Conservation (phyloP, 2,329 filamentous ascomycete genomes). For the Colletotrichum lentis region DNA sequence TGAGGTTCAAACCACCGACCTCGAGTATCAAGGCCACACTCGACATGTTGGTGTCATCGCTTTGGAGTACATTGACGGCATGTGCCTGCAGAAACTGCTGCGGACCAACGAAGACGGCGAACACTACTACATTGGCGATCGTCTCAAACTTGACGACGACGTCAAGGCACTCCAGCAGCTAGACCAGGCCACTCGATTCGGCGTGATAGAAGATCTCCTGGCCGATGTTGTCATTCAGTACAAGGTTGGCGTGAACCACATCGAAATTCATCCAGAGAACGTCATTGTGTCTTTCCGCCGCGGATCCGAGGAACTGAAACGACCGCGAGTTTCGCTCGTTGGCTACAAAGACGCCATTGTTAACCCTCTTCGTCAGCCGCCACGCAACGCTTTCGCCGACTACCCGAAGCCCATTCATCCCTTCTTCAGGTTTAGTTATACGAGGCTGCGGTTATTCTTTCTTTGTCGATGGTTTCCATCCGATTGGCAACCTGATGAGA, state of each 20-base stretch:
- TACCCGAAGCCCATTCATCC: background rate
- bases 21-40: background rate
- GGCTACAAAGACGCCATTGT: conserved; percentile 57
- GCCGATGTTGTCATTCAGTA: background rate
- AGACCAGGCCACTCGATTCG: background rate
- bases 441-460: background rate
- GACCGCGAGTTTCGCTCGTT: conserved; percentile 41
- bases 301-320: background rate
- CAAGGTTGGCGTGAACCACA: background rate
- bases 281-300: background rate
- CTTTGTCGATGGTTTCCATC: background rate
- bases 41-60: background rate
- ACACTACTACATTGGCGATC: background rate
- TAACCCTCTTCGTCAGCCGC: conserved; percentile 64
- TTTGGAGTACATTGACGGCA: background rate
- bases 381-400: conserved; percentile 47
- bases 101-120: background rate
- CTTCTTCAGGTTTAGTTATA: background rate
- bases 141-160: background rate
- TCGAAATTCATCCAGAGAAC: background rate
- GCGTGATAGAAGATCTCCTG: background rate
- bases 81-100: background rate
- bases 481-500: background rate
- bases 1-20: background rate
- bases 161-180: background rate